A percentile compares a stretch with the other conserved stretches of the same genome.
These are phyloP conservation scores for Gossypium schwendimanii DNA, from an alignment of 441 rosid species.

Conservation along the genomic window DNA sequence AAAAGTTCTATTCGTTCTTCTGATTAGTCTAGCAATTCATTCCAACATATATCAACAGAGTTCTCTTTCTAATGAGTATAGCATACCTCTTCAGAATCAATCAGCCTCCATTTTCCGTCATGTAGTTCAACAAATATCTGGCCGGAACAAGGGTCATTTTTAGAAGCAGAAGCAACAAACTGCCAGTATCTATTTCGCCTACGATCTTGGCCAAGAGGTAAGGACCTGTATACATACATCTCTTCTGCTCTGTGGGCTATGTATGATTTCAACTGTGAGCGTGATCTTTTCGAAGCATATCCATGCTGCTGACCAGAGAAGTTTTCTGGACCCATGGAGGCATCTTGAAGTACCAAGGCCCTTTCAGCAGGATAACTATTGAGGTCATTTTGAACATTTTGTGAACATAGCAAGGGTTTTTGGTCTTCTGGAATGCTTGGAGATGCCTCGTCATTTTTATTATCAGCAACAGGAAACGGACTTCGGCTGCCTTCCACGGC, in stretches of 20 bases:
- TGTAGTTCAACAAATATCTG: slow-evolving; percentile 79
- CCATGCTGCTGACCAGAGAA: slow-evolving; percentile 53
- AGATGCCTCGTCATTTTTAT: slow-evolving; percentile 41
- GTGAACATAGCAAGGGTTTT: slow-evolving; percentile 38
- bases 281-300: slow-evolving; percentile 70
- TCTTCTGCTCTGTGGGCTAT: slow-evolving; percentile 90
- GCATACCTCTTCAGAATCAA: slow-evolving; percentile 88
- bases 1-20: not conserved
- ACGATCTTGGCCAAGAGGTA: slow-evolving; percentile 99
- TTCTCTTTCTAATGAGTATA: not conserved
- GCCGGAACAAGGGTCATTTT: slow-evolving; percentile 86
- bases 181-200: slow-evolving; percentile 96
- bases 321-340: slow-evolving; percentile 45
- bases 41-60: not conserved
- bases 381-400: slow-evolving; percentile 34
- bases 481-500: slow-evolving; percentile 46
- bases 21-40: not conserved
- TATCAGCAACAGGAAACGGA: slow-evolving; percentile 40
- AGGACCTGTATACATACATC: slow-evolving; percentile 80
- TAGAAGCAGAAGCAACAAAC: slow-evolving; percentile 83
- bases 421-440: slow-evolving; percentile 44
- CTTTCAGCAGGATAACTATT: slow-evolving; percentile 39
- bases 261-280: slow-evolving; percentile 87
- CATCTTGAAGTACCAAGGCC: slow-evolving; percentile 41
- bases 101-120: slow-evolving; percentile 75